These are phyloP conservation scores for Whalleya microplaca DNA, from an alignment of 2,329 filamentous ascomycete genomes.

Conservation along the genomic window DNA sequence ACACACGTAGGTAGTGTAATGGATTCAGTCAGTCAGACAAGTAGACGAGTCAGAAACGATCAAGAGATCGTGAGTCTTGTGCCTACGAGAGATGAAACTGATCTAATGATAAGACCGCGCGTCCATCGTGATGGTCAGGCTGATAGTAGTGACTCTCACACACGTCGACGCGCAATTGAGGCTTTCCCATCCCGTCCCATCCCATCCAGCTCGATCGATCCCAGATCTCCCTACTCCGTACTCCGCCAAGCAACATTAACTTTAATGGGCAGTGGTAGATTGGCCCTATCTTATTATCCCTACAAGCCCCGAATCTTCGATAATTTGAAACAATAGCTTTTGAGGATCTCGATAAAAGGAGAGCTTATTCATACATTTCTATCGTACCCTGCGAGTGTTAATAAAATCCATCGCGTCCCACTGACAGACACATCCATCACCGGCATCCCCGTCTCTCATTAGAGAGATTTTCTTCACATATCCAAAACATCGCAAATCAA, in stretches of 20 bases:
- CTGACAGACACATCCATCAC: too few species aligned
- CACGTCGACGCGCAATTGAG: slow-evolving; percentile 15
- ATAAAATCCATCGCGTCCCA: too few species aligned
- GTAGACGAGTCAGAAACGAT: too few species aligned
- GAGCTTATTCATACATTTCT: slow-evolving; percentile 19
- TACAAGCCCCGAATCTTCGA: slow-evolving; percentile 11
- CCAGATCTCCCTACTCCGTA: slow-evolving; percentile 18
- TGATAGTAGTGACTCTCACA: neutral
- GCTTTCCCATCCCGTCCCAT: neutral
- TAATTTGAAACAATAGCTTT: slow-evolving; percentile 3
- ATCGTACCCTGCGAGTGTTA: too few species aligned
- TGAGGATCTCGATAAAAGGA: slow-evolving; percentile 21
- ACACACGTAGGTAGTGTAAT: too few species aligned
- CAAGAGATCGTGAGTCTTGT: too few species aligned
- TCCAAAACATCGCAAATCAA: neutral
- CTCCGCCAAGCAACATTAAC: slow-evolving; percentile 10
- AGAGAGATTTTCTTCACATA: neutral
- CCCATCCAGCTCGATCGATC: slow-evolving; percentile 11
- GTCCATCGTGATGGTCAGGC: neutral
- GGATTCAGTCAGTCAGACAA: too few species aligned
- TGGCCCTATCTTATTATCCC: slow-evolving; percentile 7
- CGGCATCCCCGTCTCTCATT: too few species aligned
- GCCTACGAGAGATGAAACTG: neutral
- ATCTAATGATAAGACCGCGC: neutral
- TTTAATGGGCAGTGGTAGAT: neutral